A percentile compares a stretch with the other conserved stretches of the same genome.
Evolutionary conservation across 192 early-diverging fungal genomes (phyloP).

Genomic region (Gaertneriomyces semiglobifer): DNA sequence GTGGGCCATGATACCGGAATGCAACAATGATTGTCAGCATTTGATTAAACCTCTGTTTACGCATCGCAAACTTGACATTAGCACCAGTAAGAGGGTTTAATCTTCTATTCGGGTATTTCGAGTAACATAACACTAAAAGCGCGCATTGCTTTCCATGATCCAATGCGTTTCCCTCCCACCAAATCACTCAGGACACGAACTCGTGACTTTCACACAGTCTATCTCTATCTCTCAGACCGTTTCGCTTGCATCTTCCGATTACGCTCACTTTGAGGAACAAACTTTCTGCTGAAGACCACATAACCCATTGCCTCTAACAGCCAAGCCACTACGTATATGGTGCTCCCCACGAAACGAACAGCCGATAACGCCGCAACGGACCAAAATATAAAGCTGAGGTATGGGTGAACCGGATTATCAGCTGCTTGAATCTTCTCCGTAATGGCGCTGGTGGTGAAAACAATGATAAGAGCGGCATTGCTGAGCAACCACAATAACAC

Average conservation of each 20-base stretch:
- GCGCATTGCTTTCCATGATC: too few species aligned
- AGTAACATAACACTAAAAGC: too few species aligned
- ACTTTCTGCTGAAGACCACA: conserved; percentile 11
- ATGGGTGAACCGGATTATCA: conserved; percentile 55
- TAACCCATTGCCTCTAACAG: conserved; percentile 14
- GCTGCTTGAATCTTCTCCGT: conserved; percentile 7
- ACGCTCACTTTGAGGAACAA: conserved; percentile 16
- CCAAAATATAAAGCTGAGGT: conserved; percentile 82
- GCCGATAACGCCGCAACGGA: conserved; percentile 70
- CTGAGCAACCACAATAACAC: conserved; percentile 67
- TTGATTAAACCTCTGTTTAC: too few species aligned
- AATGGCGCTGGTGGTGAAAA: conserved; percentile 57
- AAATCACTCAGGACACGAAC: too few species aligned
- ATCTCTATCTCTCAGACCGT: too few species aligned
- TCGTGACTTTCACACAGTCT: too few species aligned
- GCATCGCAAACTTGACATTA: too few species aligned
- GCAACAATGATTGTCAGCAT: too few species aligned
- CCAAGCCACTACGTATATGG: conserved; percentile 55
- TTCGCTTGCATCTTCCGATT: not conserved
- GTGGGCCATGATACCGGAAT: too few species aligned
- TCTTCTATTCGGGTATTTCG: too few species aligned
- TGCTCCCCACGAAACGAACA: conserved; percentile 69
- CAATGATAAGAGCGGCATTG: conserved; percentile 67
- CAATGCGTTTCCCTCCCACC: too few species aligned
- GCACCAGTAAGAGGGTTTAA: too few species aligned